Evolutionary conservation across 306 rosid genomes (phyloP), one percentile per base, ranked within the genome.

Genomic region (Boehmeria nivea): DNA sequence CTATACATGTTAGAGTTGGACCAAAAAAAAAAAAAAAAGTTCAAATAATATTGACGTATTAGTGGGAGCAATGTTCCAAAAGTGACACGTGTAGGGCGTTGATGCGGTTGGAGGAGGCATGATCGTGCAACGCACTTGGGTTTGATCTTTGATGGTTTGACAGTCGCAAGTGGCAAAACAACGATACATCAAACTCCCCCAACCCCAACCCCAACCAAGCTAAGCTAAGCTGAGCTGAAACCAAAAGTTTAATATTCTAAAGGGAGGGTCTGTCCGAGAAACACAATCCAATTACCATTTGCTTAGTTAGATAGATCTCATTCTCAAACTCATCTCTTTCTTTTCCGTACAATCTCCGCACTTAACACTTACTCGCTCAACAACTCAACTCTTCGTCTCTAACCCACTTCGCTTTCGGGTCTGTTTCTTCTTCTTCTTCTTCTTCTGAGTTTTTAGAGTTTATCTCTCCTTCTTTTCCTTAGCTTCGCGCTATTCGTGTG

Each of bases 101-200:
- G 69, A 74, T 61, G 17, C 2, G 18, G 5, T 43, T 17, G 38
- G 23, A 69, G 38, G 23, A 69, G 37, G n/a, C 14, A 43, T 42
- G 21, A 80, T 77, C 82, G 78, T 57, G 89, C 77, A 74, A 54
- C 60, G 61, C 82, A 65, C 77, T 66, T n/a, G n/a, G n/a, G n/a
- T n/a, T n/a, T n/a, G n/a, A 55, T 56, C 48, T 23, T 45, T 55
- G 54, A 71, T 51, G 56, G 5, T 31, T 10, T n/a, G n/a, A n/a
- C n/a, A n/a, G n/a, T n/a, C n/a, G n/a, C n/a, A n/a, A n/a, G n/a
- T n/a, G n/a, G n/a, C n/a, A n/a, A n/a, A n/a, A n/a, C n/a, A n/a
- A n/a, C 28, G 46, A 44, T 12, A 66, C 70, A 57, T 52, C 39
- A 34, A 51, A 33, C 27, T 27, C 37, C 37, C 25, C 68, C 36